These are phyloP conservation scores for Aspergillus mulundensis DNA, from an alignment of 495 filamentous ascomycete species.

Conservation along the genomic window DNA sequence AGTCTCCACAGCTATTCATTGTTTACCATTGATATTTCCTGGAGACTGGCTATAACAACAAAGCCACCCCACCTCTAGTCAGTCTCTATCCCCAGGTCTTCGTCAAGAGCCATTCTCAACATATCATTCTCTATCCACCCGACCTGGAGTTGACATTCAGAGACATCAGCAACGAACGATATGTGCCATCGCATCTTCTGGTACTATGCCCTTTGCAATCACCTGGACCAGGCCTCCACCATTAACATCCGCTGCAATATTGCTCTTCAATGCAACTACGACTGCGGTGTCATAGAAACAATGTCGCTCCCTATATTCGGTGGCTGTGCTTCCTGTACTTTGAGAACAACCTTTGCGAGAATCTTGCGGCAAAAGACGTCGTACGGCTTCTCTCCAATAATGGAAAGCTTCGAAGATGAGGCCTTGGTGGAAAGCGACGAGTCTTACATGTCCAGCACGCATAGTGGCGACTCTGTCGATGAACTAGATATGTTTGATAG, in stretches of 20 bases:
- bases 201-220: conserved; percentile 28
- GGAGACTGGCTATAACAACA: not conserved
- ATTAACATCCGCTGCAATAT: conserved; percentile 19
- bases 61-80: not conserved
- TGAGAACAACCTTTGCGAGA: not conserved
- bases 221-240: conserved; percentile 11
- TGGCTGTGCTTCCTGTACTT: conserved; percentile 19
- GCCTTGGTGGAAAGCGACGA: not conserved
- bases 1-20: not conserved
- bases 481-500: conserved; percentile 22
- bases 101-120: no score
- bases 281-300: conserved; percentile 17
- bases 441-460: conserved; percentile 1
- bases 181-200: conserved; percentile 34
- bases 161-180: not conserved
- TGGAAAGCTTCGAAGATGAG: conserved; percentile 7
- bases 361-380: not conserved
- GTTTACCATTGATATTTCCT: not conserved
- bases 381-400: not conserved
- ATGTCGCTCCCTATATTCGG: conserved; percentile 19
- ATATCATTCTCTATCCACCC: not conserved
- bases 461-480: conserved; percentile 5
- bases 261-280: conserved; percentile 18
- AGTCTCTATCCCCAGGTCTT: not conserved
- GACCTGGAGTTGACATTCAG: not conserved